Evolutionary conservation across 2,329 filamentous ascomycete genomes (phyloP).

Genomic region (Pseudogymnoascus sp.): DNA sequence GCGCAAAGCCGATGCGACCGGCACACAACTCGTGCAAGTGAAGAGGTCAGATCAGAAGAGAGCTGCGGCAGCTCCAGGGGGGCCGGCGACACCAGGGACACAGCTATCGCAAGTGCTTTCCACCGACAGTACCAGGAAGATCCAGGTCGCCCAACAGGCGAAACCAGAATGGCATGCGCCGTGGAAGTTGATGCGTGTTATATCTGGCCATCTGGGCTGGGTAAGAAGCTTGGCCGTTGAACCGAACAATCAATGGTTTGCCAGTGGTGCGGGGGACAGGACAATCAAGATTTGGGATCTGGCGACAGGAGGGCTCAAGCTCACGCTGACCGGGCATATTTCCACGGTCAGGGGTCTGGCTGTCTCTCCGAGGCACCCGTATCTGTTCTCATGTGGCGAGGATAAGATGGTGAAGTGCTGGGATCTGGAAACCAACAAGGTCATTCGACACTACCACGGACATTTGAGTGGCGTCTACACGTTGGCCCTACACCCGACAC

Average conservation of each 20-base stretch:
- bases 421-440: slow-evolving; percentile 99
- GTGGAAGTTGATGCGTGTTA: slow-evolving; percentile 97
- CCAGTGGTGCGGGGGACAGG: slow-evolving; percentile 85
- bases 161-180: slow-evolving; percentile 95
- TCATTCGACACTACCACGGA: slow-evolving; percentile 95
- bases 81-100: not conserved
- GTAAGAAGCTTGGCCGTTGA: slow-evolving; percentile 84
- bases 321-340: slow-evolving; percentile 91
- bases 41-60: slow-evolving; percentile 28
- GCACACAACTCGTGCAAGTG: slow-evolving; percentile 18
- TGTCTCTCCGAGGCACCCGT: slow-evolving; percentile 87
- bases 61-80: not conserved
- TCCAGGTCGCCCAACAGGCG: slow-evolving; percentile 49
- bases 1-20: slow-evolving; percentile 14
- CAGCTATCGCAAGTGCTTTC: slow-evolving; percentile 7
- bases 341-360: slow-evolving; percentile 87
- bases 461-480: slow-evolving; percentile 95
- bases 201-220: slow-evolving; percentile 94
- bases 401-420: slow-evolving; percentile 99
- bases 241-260: slow-evolving; percentile 96
- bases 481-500: slow-evolving; percentile 81
- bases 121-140: slow-evolving; percentile 7
- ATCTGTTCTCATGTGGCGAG: slow-evolving; percentile 94
- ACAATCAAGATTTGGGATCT: slow-evolving; percentile 99
- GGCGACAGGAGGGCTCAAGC: slow-evolving; percentile 70